Percentiles rank a stretch among this genome's conserved stretches.
Evolutionary conservation across 2,329 filamentous ascomycete species (phyloP).

Genomic region (Aspergillus quadricinctus): DNA sequence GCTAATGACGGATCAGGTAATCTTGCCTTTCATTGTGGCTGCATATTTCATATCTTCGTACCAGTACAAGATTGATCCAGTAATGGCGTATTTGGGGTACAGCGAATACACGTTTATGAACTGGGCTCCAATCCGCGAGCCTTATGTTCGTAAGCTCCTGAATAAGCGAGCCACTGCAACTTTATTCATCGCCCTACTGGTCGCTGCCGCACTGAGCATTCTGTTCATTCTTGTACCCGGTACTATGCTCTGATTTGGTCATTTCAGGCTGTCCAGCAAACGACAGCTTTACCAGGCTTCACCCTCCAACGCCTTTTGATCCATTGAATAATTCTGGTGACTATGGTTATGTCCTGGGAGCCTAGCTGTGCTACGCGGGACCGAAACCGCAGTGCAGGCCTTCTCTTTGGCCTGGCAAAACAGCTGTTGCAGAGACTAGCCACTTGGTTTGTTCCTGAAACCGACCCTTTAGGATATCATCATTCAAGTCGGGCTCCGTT

Average conservation of each 20-base stretch:
- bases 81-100: slow-evolving; percentile 80
- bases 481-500: not conserved
- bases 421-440: not conserved
- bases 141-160: slow-evolving; percentile 82
- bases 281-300: not conserved
- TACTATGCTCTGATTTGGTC: slow-evolving; percentile 42
- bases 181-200: slow-evolving; percentile 66
- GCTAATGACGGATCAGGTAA: slow-evolving; percentile 49
- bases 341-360: not conserved
- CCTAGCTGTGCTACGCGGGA: not conserved
- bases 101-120: slow-evolving; percentile 97
- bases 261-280: not conserved
- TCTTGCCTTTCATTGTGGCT: slow-evolving; percentile 86
- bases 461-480: not conserved
- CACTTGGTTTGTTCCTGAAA: not conserved
- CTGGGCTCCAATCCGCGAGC: slow-evolving; percentile 82
- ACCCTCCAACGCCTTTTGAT: not conserved
- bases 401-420: not conserved
- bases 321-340: not conserved
- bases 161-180: slow-evolving; percentile 80
- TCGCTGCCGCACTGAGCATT: slow-evolving; percentile 77
- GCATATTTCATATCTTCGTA: slow-evolving; percentile 87
- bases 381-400: not conserved
- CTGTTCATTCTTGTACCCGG: slow-evolving; percentile 95
- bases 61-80: slow-evolving; percentile 90